Percentiles rank a stretch among this genome's conserved stretches.
These are phyloP conservation scores for Paulownia fortunei DNA, from an alignment of 257 asterid species.

Conservation along the genomic window DNA sequence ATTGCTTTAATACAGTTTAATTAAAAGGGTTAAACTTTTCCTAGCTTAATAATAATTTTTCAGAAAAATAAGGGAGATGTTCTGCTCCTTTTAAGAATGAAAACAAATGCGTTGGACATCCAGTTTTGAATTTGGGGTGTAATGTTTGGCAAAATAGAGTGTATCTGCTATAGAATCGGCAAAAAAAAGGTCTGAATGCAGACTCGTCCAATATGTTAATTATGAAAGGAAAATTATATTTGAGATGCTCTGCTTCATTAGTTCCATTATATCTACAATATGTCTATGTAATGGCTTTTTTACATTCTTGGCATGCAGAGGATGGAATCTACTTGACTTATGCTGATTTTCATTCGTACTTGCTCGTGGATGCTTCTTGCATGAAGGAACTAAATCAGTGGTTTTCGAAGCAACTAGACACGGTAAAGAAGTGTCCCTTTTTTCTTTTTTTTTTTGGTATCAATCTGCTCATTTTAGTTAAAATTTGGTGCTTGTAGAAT, in stretches of 20 bases:
- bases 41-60: background rate
- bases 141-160: background rate
- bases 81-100: constrained; percentile 17
- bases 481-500: constrained; percentile 9
- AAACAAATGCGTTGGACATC: background rate
- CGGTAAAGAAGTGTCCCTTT: constrained; percentile 52
- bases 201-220: background rate
- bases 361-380: constrained; percentile 80
- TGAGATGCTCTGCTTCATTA: constrained; percentile 25
- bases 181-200: constrained; percentile 3
- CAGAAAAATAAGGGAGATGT: constrained; percentile 1
- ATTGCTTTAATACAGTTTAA: background rate
- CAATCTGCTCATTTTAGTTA: background rate
- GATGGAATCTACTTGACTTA: constrained; percentile 89
- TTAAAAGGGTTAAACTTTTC: background rate
- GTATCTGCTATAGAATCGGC: constrained; percentile 6
- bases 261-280: constrained; percentile 15
- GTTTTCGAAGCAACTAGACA: constrained; percentile 86
- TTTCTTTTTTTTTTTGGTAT: background rate
- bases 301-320: constrained; percentile 54
- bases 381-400: constrained; percentile 92
- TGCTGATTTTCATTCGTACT: constrained; percentile 83
- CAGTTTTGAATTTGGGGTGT: constrained; percentile 1
- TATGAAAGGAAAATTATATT: constrained; percentile 15
- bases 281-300: constrained; percentile 17